Evolutionary conservation across 306 rosid species (phyloP).

Genomic region (cucumber (Cucumis sativus)): DNA sequence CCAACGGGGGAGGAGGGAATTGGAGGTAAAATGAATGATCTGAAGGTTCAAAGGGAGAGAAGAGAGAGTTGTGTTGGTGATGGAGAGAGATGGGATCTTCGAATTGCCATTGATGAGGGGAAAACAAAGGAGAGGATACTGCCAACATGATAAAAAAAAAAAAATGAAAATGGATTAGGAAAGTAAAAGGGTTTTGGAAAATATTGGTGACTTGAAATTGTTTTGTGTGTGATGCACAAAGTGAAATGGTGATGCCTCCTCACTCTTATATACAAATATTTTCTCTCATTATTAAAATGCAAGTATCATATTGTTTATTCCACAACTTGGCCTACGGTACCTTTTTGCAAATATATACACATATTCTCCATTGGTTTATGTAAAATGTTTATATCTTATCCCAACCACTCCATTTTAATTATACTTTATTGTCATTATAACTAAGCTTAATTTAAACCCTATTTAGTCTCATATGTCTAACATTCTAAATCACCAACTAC

Average conservation of each 20-base stretch:
- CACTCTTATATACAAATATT: background rate
- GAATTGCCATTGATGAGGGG: constrained; percentile 14
- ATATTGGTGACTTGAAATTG: background rate
- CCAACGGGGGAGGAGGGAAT: background rate
- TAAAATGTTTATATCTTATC: background rate
- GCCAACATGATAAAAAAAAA: constrained; percentile 16
- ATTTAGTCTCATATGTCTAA: too few relatives aligned
- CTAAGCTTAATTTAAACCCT: background rate
- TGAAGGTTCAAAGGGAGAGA: background rate
- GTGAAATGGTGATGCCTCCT: background rate
- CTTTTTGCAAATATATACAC: background rate
- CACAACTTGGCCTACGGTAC: background rate
- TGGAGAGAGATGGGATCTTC: constrained; percentile 1
- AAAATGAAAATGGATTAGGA: background rate
- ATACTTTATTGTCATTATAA: background rate
- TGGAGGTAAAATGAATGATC: background rate
- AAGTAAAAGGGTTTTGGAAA: background rate
- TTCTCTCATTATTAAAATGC: background rate
- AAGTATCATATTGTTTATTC: background rate
- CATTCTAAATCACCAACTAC: too few relatives aligned
- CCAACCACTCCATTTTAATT: background rate
- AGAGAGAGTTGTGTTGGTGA: background rate
- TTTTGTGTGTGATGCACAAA: background rate
- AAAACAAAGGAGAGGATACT: constrained; percentile 20
- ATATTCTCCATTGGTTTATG: background rate